Evolutionary conservation across 2,329 filamentous ascomycete genomes (phyloP).

Genomic region (Aspergillus ochraceoroseus): DNA sequence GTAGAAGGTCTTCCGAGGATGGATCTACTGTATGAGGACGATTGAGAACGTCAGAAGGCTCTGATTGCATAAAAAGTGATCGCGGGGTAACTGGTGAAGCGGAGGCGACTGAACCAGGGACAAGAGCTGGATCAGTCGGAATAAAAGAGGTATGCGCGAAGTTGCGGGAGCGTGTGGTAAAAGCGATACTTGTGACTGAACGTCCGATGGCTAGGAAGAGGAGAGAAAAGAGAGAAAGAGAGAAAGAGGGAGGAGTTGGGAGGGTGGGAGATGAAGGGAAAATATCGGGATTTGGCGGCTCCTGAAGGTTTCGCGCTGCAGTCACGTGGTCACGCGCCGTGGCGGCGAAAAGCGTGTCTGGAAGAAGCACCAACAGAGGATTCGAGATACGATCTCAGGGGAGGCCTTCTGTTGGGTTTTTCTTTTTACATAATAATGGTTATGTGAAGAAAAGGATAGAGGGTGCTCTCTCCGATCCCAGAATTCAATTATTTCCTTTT

Average conservation of each 20-base stretch:
- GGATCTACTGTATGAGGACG: conserved; percentile 41
- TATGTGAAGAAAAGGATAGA: not conserved
- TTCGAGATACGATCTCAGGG: not conserved
- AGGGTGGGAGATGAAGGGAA: conserved; percentile 10
- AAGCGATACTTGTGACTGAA: conserved; percentile 4
- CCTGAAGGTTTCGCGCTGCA: conserved; percentile 10
- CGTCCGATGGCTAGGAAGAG: not conserved
- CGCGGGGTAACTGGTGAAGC: conserved; percentile 28
- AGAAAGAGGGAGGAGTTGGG: not conserved
- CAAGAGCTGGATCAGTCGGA: conserved; percentile 49
- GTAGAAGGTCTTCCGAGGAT: conserved; percentile 31
- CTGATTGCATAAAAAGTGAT: conserved; percentile 62
- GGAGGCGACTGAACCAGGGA: conserved; percentile 53
- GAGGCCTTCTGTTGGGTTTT: not conserved
- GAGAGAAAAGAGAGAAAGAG: conserved; percentile 8
- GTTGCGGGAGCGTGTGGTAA: conserved; percentile 8
- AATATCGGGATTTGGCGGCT: conserved; percentile 8
- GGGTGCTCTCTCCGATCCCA: not conserved
- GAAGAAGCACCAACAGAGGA: not conserved
- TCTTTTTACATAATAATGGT: not conserved
- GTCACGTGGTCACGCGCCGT: conserved; percentile 26
- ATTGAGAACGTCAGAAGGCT: conserved; percentile 50
- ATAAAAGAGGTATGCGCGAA: conserved; percentile 7
- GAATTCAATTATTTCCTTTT: not conserved
- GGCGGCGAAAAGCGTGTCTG: conserved; percentile 11